Percentiles rank a stretch among this genome's conserved stretches.
phyloP scores from a whole-genome alignment of 2,329 filamentous ascomycete genomes.

The Phoma sp. region DNA sequence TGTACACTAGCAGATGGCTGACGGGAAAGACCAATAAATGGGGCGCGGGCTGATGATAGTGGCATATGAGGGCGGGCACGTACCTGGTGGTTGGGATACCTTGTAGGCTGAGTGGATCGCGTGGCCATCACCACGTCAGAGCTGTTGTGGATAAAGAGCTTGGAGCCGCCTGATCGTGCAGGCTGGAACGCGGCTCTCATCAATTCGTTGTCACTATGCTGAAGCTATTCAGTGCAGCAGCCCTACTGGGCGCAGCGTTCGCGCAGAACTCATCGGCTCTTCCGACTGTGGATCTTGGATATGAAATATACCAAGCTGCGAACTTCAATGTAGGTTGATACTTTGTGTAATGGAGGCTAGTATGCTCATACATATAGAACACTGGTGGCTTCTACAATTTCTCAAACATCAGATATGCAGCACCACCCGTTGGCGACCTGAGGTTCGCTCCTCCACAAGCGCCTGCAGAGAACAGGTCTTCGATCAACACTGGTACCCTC shows the following conservation, averaged over 20 bases:
- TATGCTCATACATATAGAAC: constrained; percentile 32
- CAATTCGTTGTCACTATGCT: constrained; percentile 25
- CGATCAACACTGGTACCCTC: constrained; percentile 55
- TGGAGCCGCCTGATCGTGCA: neutral
- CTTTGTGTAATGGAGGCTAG: neutral
- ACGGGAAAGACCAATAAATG: neutral
- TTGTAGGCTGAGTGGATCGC: constrained; percentile 3
- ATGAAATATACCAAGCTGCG: constrained; percentile 59
- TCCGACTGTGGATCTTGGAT: constrained; percentile 62
- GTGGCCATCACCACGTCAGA: constrained; percentile 1
- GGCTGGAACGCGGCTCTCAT: neutral
- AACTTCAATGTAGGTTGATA: constrained; percentile 51
- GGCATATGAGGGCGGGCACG: neutral
- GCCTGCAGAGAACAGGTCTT: constrained; percentile 53
- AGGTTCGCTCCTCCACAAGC: constrained; percentile 59
- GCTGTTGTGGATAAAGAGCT: constrained; percentile 8
- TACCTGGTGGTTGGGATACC: constrained; percentile 8
- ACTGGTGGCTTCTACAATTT: constrained; percentile 61
- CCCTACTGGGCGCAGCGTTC: constrained; percentile 30
- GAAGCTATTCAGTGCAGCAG: constrained; percentile 27
- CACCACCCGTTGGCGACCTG: constrained; percentile 59
- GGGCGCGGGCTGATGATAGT: neutral
- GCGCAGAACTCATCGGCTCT: constrained; percentile 41
- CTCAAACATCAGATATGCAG: constrained; percentile 64
- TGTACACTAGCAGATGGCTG: constrained; percentile 1